Conservation (phyloP, 306 rosid genomes). For the Vigna mungo region DNA sequence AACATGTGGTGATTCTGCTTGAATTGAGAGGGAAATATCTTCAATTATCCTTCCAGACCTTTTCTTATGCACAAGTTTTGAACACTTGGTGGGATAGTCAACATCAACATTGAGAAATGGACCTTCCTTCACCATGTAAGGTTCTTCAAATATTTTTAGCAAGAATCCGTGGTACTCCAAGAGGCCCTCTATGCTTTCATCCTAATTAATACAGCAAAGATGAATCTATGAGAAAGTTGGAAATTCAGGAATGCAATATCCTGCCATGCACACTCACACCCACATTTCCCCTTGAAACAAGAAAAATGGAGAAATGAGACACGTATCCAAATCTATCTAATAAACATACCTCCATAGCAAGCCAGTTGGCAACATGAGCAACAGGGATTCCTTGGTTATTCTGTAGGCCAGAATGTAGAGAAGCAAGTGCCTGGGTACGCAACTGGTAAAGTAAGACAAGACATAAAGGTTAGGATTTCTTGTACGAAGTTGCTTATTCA, state of each 20-base stretch:
- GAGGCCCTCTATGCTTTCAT: slow-evolving; percentile 77
- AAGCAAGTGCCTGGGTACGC: slow-evolving; percentile 96
- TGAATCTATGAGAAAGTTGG: slow-evolving; percentile 39
- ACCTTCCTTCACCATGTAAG: slow-evolving; percentile 91
- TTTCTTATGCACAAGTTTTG: slow-evolving; percentile 80
- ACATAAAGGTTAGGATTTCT: slow-evolving; percentile 38
- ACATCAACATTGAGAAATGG: slow-evolving; percentile 72
- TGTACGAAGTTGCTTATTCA: slow-evolving; percentile 19
- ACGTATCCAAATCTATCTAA: slow-evolving; percentile 41
- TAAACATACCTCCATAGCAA: slow-evolving; percentile 88
- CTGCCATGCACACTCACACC: neutral
- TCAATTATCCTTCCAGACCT: slow-evolving; percentile 65
- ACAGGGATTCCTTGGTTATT: slow-evolving; percentile 92
- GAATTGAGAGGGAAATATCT: slow-evolving; percentile 64
- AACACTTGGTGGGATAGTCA: slow-evolving; percentile 87
- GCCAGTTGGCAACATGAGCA: slow-evolving; percentile 79
- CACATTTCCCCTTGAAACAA: neutral
- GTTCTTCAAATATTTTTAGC: slow-evolving; percentile 75
- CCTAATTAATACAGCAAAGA: slow-evolving; percentile 63
- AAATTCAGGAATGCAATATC: slow-evolving; percentile 30
- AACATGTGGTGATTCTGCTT: slow-evolving; percentile 45
- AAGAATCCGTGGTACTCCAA: slow-evolving; percentile 82
- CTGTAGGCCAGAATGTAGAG: slow-evolving; percentile 88
- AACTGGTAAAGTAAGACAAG: slow-evolving; percentile 62
- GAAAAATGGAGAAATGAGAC: slow-evolving; percentile 25